Evolutionary conservation across 1,284 basidiomycete species (phyloP).

Genomic region (Ustilago bromivora): DNA sequence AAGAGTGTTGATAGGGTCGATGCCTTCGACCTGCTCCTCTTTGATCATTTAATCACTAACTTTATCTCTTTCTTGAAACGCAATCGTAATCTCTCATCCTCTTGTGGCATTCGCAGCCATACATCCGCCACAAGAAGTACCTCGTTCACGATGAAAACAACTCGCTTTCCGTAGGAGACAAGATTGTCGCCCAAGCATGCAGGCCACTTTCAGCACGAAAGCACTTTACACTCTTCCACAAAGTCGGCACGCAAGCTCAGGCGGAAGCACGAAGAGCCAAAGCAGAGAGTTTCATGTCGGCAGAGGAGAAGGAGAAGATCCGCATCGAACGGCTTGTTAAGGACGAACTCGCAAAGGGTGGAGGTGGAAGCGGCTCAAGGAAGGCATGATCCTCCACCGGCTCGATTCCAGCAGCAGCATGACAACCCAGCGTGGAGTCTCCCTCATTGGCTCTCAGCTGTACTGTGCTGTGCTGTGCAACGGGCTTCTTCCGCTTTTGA

Average conservation of each 20-base stretch:
- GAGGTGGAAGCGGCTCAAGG: conserved; percentile 28
- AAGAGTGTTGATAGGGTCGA: background rate
- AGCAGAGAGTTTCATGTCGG: conserved; percentile 53
- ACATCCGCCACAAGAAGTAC: conserved; percentile 65
- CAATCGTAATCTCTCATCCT: background rate
- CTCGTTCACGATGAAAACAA: conserved; percentile 62
- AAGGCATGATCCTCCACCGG: conserved; percentile 5
- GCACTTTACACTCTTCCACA: conserved; percentile 56
- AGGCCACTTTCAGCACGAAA: conserved; percentile 65
- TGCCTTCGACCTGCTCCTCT: background rate
- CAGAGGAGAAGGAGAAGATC: conserved; percentile 60
- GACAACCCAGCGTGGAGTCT: background rate
- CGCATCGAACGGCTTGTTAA: conserved; percentile 60
- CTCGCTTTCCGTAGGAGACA: conserved; percentile 61
- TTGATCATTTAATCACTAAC: background rate
- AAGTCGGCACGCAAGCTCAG: conserved; percentile 43
- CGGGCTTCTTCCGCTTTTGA: background rate
- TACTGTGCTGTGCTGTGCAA: background rate
- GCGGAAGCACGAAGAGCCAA: conserved; percentile 43
- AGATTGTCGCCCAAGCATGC: conserved; percentile 61
- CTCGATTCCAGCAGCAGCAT: background rate
- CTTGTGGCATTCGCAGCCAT: conserved; percentile 33
- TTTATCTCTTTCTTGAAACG: background rate
- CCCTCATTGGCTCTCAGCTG: background rate
- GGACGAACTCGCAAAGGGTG: conserved; percentile 52